Evolutionary conservation across 257 asterid species (phyloP).

Genomic region (Salvia rosmarinus): DNA sequence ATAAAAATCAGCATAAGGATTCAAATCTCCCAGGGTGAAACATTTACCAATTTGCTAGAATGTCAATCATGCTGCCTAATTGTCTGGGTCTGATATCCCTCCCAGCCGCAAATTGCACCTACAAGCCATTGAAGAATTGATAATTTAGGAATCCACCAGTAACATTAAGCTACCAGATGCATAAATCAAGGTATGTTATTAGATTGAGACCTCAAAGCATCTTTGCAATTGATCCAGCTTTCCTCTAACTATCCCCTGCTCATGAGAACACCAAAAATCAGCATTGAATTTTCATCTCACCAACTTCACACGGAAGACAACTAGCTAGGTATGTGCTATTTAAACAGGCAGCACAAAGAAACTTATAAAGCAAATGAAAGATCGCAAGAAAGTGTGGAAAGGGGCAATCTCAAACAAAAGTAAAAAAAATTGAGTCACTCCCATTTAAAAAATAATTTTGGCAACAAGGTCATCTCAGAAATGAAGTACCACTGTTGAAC

Average conservation of each 20-base stretch:
- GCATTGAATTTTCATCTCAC: constrained; percentile 1
- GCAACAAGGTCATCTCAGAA: constrained; percentile 9
- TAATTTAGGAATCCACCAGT: constrained; percentile 28
- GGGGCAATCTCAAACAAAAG: neutral
- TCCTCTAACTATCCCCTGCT: constrained; percentile 93
- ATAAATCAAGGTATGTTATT: constrained; percentile 30
- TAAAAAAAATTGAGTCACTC: constrained; percentile 6
- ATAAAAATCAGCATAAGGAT: constrained; percentile 9
- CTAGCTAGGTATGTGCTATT: neutral
- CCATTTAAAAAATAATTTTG: neutral
- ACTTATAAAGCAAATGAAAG: neutral
- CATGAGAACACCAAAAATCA: constrained; percentile 34
- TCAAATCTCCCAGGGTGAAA: constrained; percentile 8
- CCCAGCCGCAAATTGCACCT: constrained; percentile 98
- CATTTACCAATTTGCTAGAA: constrained; percentile 68
- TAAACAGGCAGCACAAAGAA: constrained; percentile 13
- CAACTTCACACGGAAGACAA: constrained; percentile 6
- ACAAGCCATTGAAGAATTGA: constrained; percentile 33
- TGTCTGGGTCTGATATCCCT: constrained; percentile 97
- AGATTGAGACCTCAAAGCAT: constrained; percentile 83
- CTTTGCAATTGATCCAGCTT: constrained; percentile 95
- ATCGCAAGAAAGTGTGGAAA: neutral
- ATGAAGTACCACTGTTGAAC: neutral
- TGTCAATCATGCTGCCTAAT: constrained; percentile 72
- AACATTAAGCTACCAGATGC: constrained; percentile 1